Evolutionary conservation across 2,329 filamentous ascomycete species (phyloP).

Genomic region (Cyphellophora europaea): DNA sequence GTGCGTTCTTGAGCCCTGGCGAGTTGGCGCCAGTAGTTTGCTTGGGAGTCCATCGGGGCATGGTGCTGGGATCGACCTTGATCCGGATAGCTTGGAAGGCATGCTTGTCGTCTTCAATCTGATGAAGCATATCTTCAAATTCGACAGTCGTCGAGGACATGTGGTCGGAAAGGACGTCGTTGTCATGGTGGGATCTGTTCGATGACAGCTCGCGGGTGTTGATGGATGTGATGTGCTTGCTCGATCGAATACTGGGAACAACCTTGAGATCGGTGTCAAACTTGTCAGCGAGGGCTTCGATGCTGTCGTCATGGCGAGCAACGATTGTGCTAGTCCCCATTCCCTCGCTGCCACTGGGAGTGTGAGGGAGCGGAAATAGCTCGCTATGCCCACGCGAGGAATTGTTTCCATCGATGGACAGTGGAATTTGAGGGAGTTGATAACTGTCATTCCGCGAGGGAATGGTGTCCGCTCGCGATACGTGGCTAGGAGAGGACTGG

Average conservation of each 20-base stretch:
- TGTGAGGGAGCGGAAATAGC: background rate
- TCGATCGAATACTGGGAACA: constrained; percentile 13
- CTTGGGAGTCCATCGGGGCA: constrained; percentile 45
- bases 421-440: background rate
- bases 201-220: constrained; percentile 4
- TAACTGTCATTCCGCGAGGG: too few relatives aligned
- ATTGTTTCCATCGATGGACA: too few relatives aligned
- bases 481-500: background rate
- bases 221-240: constrained; percentile 11
- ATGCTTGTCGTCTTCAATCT: constrained; percentile 32
- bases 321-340: background rate
- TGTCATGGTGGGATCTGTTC: constrained; percentile 1
- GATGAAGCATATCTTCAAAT: constrained; percentile 26
- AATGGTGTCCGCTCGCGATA: background rate
- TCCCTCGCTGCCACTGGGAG: background rate
- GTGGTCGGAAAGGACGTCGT: constrained; percentile 10
- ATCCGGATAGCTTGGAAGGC: constrained; percentile 38
- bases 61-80: constrained; percentile 29
- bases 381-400: background rate
- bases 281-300: background rate
- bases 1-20: constrained; percentile 36
- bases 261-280: constrained; percentile 7
- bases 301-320: background rate
- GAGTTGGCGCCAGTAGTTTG: constrained; percentile 33
- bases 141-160: constrained; percentile 21